phyloP scores from a whole-genome alignment of 2,329 filamentous ascomycete genomes.

The Nectriaceae sp. region DNA sequence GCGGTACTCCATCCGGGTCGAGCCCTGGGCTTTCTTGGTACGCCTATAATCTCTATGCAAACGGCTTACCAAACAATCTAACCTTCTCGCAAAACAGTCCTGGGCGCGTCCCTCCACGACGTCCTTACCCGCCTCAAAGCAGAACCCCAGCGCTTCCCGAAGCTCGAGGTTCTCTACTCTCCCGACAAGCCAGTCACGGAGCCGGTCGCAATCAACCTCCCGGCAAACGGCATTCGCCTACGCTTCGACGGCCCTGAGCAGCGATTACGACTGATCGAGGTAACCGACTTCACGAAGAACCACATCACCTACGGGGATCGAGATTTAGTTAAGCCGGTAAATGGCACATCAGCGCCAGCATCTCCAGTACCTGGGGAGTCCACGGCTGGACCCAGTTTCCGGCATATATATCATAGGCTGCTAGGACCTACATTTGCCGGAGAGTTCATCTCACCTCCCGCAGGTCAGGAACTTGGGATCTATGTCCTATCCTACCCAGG shows the following conservation, averaged over 20 bases:
- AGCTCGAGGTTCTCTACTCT: conserved; percentile 81
- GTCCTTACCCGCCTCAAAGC: conserved; percentile 85
- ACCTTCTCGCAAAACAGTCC: conserved; percentile 52
- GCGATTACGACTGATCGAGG: conserved; percentile 85
- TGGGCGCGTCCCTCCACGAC: conserved; percentile 91
- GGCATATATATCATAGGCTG: conserved; percentile 89
- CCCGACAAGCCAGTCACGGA: conserved; percentile 71
- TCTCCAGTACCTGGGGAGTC: conserved; percentile 37
- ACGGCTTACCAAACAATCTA: background rate
- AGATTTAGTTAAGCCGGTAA: conserved; percentile 71
- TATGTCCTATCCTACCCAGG: conserved; percentile 95
- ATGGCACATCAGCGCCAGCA: conserved; percentile 36
- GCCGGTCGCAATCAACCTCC: conserved; percentile 74
- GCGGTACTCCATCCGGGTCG: conserved; percentile 68
- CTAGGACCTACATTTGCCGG: conserved; percentile 92
- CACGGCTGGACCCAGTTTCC: conserved; percentile 70
- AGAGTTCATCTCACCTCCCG: conserved; percentile 76
- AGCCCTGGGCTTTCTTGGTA: conserved; percentile 63
- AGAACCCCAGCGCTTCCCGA: conserved; percentile 79
- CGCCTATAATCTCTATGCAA: background rate
- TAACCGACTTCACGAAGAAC: conserved; percentile 85
- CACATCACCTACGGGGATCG: conserved; percentile 78
- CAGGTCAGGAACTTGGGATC: conserved; percentile 61
- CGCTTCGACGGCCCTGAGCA: conserved; percentile 95
- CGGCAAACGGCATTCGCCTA: conserved; percentile 83